These are phyloP conservation scores for Cryphonectria naterciae DNA, from an alignment of 2,329 filamentous ascomycete genomes.

Conservation along the genomic window DNA sequence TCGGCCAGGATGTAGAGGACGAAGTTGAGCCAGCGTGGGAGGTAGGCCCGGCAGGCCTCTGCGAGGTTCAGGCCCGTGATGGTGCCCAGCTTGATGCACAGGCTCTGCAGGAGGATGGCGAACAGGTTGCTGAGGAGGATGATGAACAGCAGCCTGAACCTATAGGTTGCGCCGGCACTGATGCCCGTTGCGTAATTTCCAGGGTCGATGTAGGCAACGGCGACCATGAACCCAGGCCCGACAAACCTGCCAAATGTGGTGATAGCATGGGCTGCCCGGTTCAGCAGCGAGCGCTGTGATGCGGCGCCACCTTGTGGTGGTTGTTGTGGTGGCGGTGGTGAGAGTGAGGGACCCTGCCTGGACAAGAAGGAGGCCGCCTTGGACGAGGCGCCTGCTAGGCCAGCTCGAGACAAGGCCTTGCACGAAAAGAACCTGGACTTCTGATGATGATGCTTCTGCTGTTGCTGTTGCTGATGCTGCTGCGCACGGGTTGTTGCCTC, in stretches of 20 bases:
- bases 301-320: neutral
- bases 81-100: constrained; percentile 71
- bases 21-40: constrained; percentile 68
- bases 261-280: constrained; percentile 37
- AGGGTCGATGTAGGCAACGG: constrained; percentile 63
- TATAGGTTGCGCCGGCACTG: constrained; percentile 67
- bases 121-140: constrained; percentile 72
- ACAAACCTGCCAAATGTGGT: constrained; percentile 61
- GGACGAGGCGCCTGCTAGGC: neutral
- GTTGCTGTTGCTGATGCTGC: neutral
- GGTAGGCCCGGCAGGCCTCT: constrained; percentile 66
- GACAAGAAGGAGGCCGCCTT: neutral
- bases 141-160: constrained; percentile 69
- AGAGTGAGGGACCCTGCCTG: neutral
- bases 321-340: neutral
- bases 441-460: neutral
- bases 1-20: constrained; percentile 67
- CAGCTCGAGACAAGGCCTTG: neutral
- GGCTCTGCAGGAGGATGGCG: constrained; percentile 70
- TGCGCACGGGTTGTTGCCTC: neutral
- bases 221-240: constrained; percentile 69
- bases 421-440: neutral
- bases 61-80: constrained; percentile 71
- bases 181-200: constrained; percentile 75
- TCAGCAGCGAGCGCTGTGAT: constrained; percentile 20